Evolutionary conservation across 306 rosid species (phyloP), one percentile per base, ranked within the genome.

Genomic region (Leucaena leucocephala): DNA sequence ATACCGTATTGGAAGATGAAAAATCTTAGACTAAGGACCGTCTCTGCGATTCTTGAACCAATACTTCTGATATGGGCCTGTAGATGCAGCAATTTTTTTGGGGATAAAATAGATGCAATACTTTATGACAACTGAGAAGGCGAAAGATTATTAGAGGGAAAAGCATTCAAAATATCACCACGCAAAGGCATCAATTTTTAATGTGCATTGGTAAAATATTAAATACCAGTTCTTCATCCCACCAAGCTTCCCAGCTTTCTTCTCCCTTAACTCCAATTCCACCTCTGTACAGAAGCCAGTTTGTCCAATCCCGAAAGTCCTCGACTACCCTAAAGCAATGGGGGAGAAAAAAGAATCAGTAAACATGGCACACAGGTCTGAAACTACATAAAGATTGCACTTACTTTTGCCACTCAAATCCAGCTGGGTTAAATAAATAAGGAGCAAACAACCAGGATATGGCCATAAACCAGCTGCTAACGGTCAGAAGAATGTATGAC

Each of bases 161-260:
- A 22, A 11, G 39, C 19, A 68, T 68, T 68, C 34, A 68, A 21
- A 43, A 68, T 22, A 11, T 27, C 71, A 54, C 35, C 49, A 67
- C 46, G 34, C 46, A 79, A 76, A 58, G 38, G 43, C 66, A 43
- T 8, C n/a, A 64, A 7, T 15, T 58, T 76, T 73, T 50, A 78
- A 64, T 52, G 40, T 82, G 55, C 22, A 48, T 17, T 40, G 72
- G 16, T 6, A 55, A 42, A 67, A 62, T 45, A 76, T 77, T 22
- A 45, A 67, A 62, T 92, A 95, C 98, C 98, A 92, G 87, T 88
- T 95, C 99, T 83, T 93, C 97, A 74, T 93, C 98, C 99, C 99
- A 93, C 98, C 98, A 95, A 75, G 98, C 96, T 91, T 95, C 99
- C 99, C 99, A 95, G 82, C 99, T 95, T 88, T 95, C 98, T 86